Percentiles rank a stretch among this genome's conserved stretches.
Evolutionary conservation across 2,329 filamentous ascomycete genomes (phyloP).

Genomic region (Graphilbum fragrans): DNA sequence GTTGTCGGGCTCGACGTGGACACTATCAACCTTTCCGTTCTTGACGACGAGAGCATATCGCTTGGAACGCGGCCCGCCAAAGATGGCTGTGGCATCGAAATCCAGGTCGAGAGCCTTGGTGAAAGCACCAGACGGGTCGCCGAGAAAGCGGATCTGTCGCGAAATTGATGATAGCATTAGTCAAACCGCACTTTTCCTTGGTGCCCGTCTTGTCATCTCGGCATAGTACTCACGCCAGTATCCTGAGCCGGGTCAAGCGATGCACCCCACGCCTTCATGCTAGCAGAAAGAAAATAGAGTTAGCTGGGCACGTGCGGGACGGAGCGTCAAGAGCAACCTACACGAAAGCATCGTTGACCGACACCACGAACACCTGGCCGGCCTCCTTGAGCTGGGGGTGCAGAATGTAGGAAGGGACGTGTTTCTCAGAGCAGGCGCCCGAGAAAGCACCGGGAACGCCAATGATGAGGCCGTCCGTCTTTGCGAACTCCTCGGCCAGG

Average conservation of each 20-base stretch:
- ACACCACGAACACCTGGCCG: constrained; percentile 77
- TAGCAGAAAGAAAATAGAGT: constrained; percentile 21
- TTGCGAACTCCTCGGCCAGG: constrained; percentile 61
- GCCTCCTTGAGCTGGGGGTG: constrained; percentile 66
- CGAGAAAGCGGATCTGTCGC: constrained; percentile 74
- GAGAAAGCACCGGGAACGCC: constrained; percentile 74
- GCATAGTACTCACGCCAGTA: constrained; percentile 55
- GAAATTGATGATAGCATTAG: not conserved
- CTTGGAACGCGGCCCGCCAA: constrained; percentile 75
- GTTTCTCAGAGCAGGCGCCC: constrained; percentile 43
- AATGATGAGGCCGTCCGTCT: constrained; percentile 68
- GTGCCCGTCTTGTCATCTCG: not conserved
- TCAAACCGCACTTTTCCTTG: not conserved
- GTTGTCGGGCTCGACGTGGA: constrained; percentile 79
- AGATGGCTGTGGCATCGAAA: constrained; percentile 69
- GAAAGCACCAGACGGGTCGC: constrained; percentile 68
- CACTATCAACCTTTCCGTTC: constrained; percentile 71
- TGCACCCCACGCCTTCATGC: constrained; percentile 82
- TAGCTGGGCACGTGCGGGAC: not conserved
- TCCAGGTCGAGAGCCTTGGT: constrained; percentile 72
- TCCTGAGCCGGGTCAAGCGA: constrained; percentile 62
- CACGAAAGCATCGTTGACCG: constrained; percentile 93
- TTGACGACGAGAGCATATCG: constrained; percentile 76
- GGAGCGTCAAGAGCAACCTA: constrained; percentile 32
- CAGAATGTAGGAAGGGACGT: constrained; percentile 79